Evolutionary conservation across 345 rosid species (phyloP).

Genomic region (Barbarea vulgaris): DNA sequence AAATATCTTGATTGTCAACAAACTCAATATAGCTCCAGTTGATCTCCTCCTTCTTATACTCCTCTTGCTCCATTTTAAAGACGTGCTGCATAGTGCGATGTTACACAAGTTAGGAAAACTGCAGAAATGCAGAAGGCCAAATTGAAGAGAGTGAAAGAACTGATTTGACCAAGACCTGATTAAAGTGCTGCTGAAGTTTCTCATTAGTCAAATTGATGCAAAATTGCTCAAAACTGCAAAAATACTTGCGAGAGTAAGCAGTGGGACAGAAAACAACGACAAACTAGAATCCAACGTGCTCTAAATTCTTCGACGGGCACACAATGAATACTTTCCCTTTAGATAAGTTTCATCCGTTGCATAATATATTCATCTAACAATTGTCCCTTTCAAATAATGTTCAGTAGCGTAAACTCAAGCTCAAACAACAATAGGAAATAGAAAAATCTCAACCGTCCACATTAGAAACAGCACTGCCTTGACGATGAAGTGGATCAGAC

Average conservation of each 20-base stretch:
- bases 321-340: background rate
- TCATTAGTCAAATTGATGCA: conserved; percentile 99
- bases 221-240: conserved; percentile 97
- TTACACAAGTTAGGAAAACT: conserved; percentile 23
- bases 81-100: conserved; percentile 72
- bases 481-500: conserved; percentile 22
- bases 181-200: conserved; percentile 98
- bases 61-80: conserved; percentile 99
- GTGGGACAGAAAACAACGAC: conserved; percentile 8
- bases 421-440: conserved; percentile 18
- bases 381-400: background rate
- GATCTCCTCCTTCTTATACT: conserved; percentile 91
- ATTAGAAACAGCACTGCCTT: conserved; percentile 23
- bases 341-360: conserved; percentile 10
- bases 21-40: conserved; percentile 98
- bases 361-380: background rate
- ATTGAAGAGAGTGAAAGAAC: conserved; percentile 9
- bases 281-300: background rate
- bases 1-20: conserved; percentile 93
- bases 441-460: conserved; percentile 6
- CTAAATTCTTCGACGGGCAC: background rate
- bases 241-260: conserved; percentile 34
- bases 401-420: conserved; percentile 8
- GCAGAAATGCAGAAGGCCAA: conserved; percentile 24
- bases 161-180: conserved; percentile 67